Base-by-base conservation (phyloP, 202 grass and related monocot genomes). In the Cymbopogon flexuosus region DNA sequence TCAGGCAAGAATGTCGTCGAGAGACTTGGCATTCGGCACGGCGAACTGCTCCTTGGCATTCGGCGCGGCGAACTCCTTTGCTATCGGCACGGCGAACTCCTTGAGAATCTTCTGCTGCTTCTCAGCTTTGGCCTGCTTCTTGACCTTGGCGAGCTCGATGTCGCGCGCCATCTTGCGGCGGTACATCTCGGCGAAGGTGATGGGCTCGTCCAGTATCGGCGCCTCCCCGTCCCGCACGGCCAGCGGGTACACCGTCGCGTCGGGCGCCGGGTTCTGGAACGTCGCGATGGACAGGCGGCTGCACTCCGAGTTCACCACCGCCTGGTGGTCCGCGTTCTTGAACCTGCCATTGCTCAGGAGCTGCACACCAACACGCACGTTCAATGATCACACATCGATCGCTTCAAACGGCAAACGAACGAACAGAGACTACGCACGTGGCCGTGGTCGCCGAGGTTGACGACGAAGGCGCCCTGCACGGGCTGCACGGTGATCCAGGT, bases 401-500 rank as follows among this genome's bases (percentile, higher is more conserved):
- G 47, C 45, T 1, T 1, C 4, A 37, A 37, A 37, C 5, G 36
- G 36, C 36, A 49, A 52, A 58, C 19, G 54, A 46, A 15, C 14
- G 13, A 47, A 47, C 45, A 3, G 9, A 60, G 19, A 60, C 10
- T 11, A n/a, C 0, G 3, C 10, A 97, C 94, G 64, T 91, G 88
- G 35, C 92, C 88, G 58, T 98, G 90, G 79, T 98, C 95, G 8
- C 94, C 94, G 66, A 97, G 91, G 90, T 97, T 97, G 65, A 97
- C 89, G 22, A 94, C 89, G 35, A 97, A 93, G 10, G 95, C 79
- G 18, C 90, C 92, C 5, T 79, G 29, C 18, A 98, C 16, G 5
- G 92, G 95, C 62, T 88, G 79, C 2, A 93, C 95, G 3, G 95
- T 94, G 79, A 98, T 98, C 95, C 95, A 98, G 0, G 90, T 94